These are phyloP conservation scores for Sugiyamaella marilandica DNA, from an alignment of 805 yeast genomes.

Conservation along the genomic window DNA sequence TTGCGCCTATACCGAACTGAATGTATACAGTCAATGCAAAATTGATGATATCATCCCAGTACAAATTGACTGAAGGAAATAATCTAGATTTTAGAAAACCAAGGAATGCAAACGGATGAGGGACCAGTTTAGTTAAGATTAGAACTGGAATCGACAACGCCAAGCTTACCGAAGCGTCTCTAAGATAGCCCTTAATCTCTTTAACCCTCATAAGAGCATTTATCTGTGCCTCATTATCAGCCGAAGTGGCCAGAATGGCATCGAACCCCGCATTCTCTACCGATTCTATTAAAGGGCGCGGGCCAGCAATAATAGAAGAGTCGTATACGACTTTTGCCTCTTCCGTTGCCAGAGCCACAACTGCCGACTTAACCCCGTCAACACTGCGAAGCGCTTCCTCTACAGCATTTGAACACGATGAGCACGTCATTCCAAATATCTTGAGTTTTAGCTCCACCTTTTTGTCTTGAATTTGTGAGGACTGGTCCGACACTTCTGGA, in stretches of 20 bases:
- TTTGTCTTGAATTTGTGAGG: neutral
- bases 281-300: conserved; percentile 54
- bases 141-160: conserved; percentile 58
- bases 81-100: conserved; percentile 36
- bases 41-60: conserved; percentile 58
- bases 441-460: conserved; percentile 29
- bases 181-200: conserved; percentile 70
- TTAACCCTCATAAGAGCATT: conserved; percentile 60
- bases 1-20: conserved; percentile 61
- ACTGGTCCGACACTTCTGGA: conserved; percentile 10
- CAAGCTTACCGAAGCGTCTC: conserved; percentile 48
- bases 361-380: conserved; percentile 46
- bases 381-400: conserved; percentile 42
- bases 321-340: conserved; percentile 52
- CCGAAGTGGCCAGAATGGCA: conserved; percentile 42
- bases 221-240: conserved; percentile 66
- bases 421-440: conserved; percentile 59
- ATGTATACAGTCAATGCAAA: conserved; percentile 53
- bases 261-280: conserved; percentile 51
- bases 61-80: conserved; percentile 50
- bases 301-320: conserved; percentile 46
- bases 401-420: conserved; percentile 48
- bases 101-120: conserved; percentile 29
- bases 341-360: conserved; percentile 50
- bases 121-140: conserved; percentile 40